These are phyloP conservation scores for Fusarium haematococcum DNA, from an alignment of 2,329 filamentous ascomycete species.

Conservation along the genomic window DNA sequence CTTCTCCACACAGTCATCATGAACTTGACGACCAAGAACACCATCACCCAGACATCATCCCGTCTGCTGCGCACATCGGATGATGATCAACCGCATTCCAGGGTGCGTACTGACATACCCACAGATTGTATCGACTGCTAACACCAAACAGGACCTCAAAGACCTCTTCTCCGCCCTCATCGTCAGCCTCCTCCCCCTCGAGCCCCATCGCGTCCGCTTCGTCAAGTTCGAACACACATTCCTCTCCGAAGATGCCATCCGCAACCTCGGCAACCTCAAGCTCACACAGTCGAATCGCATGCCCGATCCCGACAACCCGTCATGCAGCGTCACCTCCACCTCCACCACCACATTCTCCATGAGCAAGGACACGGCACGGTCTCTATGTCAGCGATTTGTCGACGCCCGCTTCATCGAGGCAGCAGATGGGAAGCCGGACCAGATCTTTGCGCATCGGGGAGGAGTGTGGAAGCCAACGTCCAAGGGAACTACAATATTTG, in stretches of 20 bases:
- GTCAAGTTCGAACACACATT: conserved; percentile 94
- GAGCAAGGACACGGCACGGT: conserved; percentile 97
- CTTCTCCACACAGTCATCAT: conserved; percentile 14
- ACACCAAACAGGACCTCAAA: conserved; percentile 82
- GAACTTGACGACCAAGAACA: conserved; percentile 21
- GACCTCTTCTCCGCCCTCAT: conserved; percentile 96
- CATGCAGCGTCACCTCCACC: conserved; percentile 94
- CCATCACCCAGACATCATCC: conserved; percentile 81
- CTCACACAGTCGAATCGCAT: conserved; percentile 99
- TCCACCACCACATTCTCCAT: conserved; percentile 99
- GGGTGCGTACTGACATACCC: conserved; percentile 68
- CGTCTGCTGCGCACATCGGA: conserved; percentile 91
- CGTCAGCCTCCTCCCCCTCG: conserved; percentile 87
- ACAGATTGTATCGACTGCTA: background rate
- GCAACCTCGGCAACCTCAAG: conserved; percentile 95
- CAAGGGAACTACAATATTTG: conserved; percentile 93
- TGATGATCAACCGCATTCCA: conserved; percentile 93
- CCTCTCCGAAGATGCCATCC: conserved; percentile 96
- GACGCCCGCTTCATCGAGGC: conserved; percentile 96
- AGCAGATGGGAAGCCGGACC: conserved; percentile 84
- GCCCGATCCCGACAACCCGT: conserved; percentile 96
- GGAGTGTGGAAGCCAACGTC: conserved; percentile 93
- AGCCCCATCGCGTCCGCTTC: conserved; percentile 88
- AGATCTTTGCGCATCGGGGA: conserved; percentile 86
- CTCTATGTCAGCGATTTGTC: conserved; percentile 92